Evolutionary conservation across 2,329 filamentous ascomycete species (phyloP), one percentile per base, ranked within the genome.

Genomic region (Blastomyces parvus): DNA sequence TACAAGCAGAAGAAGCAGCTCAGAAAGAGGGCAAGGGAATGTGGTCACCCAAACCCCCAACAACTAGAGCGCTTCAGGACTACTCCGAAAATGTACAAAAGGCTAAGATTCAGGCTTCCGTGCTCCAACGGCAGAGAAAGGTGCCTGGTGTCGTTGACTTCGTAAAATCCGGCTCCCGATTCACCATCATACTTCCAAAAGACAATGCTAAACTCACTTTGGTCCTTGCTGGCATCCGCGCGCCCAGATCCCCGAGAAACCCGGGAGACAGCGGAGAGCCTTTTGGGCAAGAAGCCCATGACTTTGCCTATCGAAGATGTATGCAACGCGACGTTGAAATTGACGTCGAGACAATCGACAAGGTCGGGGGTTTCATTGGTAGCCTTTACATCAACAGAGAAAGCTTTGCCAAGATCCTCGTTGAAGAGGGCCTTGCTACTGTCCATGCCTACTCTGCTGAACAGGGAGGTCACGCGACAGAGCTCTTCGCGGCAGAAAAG

Each of bases 321-420:
- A 89, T 91, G 81, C 94, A 99, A 80, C 88, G 94, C 62, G 94
- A 99, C 76, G 92, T 94, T 59, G 93, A 97, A 77, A 90, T 99
- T 64, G 92, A 99, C 70, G 88, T 99, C 25, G 87, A 96, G 74
- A 91, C 92, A 70, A 89, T 91, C 69, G 94, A 99, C 82, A 97
- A 97, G 82, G 88, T 94, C 33, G 94, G 94, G 70, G 94, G 94
- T 46, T 99, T 99, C 81, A 97, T 99, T 69, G 94, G 94, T 62
- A 90, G 91, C 17, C 82, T 99, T 30, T 97, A 91, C 76, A 85
- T 99, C 74, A 93, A 91, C 81, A 89, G 92, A 61, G 93, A 97
- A 78, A 97, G 90, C 80, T 96, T 99, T 73, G 90, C 92, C 71
- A 97, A 96, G 81, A 77, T 90, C 1, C 84, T 99, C 0, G 86